Conservation (phyloP, 2,329 filamentous ascomycete genomes). For the Fusarium concolor region DNA sequence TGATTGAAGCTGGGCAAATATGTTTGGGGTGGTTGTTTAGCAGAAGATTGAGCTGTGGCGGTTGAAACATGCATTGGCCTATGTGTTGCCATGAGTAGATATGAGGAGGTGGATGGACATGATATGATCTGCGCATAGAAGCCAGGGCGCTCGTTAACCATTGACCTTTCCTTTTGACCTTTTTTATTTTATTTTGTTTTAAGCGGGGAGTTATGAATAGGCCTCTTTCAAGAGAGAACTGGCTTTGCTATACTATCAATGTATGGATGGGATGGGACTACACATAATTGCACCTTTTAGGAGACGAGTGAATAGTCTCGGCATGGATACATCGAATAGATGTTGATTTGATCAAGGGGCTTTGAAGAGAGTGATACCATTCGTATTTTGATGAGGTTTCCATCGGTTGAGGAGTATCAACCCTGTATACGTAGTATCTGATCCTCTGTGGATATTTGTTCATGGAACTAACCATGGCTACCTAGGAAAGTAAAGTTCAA, state of each 20-base stretch:
- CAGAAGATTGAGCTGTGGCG: background rate
- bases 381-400: background rate
- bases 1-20: conserved; percentile 48
- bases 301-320: background rate
- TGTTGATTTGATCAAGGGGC: conserved; percentile 9
- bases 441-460: conserved; percentile 5
- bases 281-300: background rate
- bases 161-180: conserved; percentile 14
- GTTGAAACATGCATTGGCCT: conserved; percentile 14
- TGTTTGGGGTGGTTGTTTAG: background rate
- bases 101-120: conserved; percentile 12
- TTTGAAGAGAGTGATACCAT: conserved; percentile 7
- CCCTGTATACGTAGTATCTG: conserved; percentile 10
- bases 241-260: conserved; percentile 6
- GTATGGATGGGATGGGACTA: background rate
- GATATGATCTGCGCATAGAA: conserved; percentile 36
- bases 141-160: conserved; percentile 44
- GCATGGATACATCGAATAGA: background rate
- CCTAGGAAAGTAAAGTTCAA: background rate
- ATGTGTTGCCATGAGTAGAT: conserved; percentile 17
- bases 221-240: conserved; percentile 15
- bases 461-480: conserved; percentile 1
- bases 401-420: background rate
- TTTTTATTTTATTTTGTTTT: conserved; percentile 25
- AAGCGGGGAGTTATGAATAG: conserved; percentile 34